Percentiles rank a stretch among this genome's conserved stretches.
These are phyloP conservation scores for Euphorbia peplus DNA, from an alignment of 345 rosid genomes.

Conservation along the genomic window DNA sequence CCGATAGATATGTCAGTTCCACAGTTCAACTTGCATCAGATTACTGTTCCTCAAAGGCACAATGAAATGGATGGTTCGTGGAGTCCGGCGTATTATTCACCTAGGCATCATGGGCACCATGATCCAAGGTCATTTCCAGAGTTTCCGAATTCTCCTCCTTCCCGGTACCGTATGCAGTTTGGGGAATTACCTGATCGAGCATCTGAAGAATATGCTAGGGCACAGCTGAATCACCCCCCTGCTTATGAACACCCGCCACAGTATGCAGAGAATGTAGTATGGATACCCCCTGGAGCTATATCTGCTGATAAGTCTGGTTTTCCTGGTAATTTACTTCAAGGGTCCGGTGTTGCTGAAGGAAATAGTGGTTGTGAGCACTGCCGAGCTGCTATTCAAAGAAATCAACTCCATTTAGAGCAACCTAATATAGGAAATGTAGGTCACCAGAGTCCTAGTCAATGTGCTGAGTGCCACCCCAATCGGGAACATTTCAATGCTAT, in stretches of 20 bases:
- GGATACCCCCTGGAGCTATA: slow-evolving; percentile 69
- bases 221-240: slow-evolving; percentile 53
- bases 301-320: slow-evolving; percentile 66
- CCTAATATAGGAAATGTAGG: slow-evolving; percentile 52
- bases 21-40: slow-evolving; percentile 56
- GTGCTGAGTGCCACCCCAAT: slow-evolving; percentile 55
- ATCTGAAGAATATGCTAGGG: slow-evolving; percentile 68
- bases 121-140: slow-evolving; percentile 64
- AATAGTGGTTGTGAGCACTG: slow-evolving; percentile 61
- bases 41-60: slow-evolving; percentile 57
- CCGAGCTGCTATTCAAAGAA: slow-evolving; percentile 51
- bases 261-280: slow-evolving; percentile 55
- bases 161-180: slow-evolving; percentile 58
- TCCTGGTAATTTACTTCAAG: slow-evolving; percentile 67
- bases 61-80: slow-evolving; percentile 72
- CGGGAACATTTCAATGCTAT: slow-evolving; percentile 48
- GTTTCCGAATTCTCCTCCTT: slow-evolving; percentile 77
- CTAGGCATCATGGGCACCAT: slow-evolving; percentile 74
- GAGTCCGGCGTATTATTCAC: slow-evolving; percentile 80
- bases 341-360: slow-evolving; percentile 59
- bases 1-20: slow-evolving; percentile 46
- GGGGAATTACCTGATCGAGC: slow-evolving; percentile 64
- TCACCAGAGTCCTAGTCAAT: slow-evolving; percentile 39
- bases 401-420: slow-evolving; percentile 63
- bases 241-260: slow-evolving; percentile 54